These are phyloP conservation scores for Globisporangium nagaii DNA, from an alignment of 352 stramenopile species.

Conservation along the genomic window DNA sequence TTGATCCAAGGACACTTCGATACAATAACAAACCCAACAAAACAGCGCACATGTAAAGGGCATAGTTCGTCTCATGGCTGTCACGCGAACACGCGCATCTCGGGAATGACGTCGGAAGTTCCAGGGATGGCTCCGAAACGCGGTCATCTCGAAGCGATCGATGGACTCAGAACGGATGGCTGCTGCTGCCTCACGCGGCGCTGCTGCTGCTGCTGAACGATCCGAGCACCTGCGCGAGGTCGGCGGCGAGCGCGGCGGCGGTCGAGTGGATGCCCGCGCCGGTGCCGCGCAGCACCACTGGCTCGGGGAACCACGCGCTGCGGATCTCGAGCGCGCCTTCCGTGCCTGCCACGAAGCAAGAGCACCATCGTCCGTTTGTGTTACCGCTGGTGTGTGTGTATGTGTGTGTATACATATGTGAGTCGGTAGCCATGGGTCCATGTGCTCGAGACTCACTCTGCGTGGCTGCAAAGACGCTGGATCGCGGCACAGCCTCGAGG, in stretches of 20 bases:
- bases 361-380: no score
- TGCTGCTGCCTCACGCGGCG: neutral
- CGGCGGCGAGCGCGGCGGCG: constrained; percentile 41
- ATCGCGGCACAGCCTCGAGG: constrained; percentile 17
- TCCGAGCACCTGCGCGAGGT: constrained; percentile 23
- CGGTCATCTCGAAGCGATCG: neutral
- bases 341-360: constrained; percentile 20
- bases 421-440: no score
- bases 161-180: neutral
- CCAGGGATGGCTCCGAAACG: neutral
- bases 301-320: constrained; percentile 54
- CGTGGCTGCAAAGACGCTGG: constrained; percentile 31
- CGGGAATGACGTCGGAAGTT: constrained; percentile 8
- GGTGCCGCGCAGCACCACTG: constrained; percentile 51
- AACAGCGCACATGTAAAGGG: no score
- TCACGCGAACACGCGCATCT: no score
- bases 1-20: no score
- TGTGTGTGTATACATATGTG: neutral
- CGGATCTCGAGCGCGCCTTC: constrained; percentile 57
- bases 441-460: constrained; percentile 10
- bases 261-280: constrained; percentile 59
- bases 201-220: neutral
- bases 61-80: no score
- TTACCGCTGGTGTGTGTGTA: no score
- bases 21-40: no score